Evolutionary conservation across 768 basidiomycete genomes (phyloP).

Genomic region (Pholiota conissans): DNA sequence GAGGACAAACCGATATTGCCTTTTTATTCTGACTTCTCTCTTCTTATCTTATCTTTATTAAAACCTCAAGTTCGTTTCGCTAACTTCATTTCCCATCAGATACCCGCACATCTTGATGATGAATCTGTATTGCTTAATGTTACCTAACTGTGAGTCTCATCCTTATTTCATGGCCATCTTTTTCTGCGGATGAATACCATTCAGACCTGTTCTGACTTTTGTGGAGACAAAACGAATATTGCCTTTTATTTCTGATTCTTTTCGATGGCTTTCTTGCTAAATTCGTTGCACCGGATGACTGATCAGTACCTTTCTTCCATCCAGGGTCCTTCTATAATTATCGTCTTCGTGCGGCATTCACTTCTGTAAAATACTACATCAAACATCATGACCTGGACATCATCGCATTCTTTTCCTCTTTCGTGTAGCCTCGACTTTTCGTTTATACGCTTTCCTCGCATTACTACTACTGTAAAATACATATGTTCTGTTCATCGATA

Average conservation of each 20-base stretch:
- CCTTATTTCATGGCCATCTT: slow-evolving; percentile 1
- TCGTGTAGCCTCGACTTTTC: background rate
- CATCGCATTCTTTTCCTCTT: background rate
- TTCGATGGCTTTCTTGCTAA: background rate
- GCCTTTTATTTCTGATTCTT: slow-evolving; percentile 46
- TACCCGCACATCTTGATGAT: slow-evolving; percentile 7
- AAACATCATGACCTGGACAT: background rate
- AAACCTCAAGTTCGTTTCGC: slow-evolving; percentile 2
- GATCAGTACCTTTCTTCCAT: background rate
- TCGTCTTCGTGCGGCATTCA: background rate
- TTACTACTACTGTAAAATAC: background rate
- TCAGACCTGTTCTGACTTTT: slow-evolving; percentile 72
- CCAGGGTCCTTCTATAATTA: background rate
- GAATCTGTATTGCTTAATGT: slow-evolving; percentile 10
- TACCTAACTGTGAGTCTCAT: slow-evolving; percentile 36
- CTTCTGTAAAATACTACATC: background rate
- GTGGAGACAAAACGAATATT: slow-evolving; percentile 58
- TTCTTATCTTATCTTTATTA: slow-evolving; percentile 1
- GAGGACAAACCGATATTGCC: slow-evolving; percentile 69
- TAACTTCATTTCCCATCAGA: slow-evolving; percentile 12
- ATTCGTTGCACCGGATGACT: background rate
- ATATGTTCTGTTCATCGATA: background rate
- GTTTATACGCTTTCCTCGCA: background rate
- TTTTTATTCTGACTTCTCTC: slow-evolving; percentile 41
- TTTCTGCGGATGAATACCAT: slow-evolving; percentile 42